phyloP scores from a whole-genome alignment of 2,329 filamentous ascomycete genomes.

The Domatiomyces globalis region DNA sequence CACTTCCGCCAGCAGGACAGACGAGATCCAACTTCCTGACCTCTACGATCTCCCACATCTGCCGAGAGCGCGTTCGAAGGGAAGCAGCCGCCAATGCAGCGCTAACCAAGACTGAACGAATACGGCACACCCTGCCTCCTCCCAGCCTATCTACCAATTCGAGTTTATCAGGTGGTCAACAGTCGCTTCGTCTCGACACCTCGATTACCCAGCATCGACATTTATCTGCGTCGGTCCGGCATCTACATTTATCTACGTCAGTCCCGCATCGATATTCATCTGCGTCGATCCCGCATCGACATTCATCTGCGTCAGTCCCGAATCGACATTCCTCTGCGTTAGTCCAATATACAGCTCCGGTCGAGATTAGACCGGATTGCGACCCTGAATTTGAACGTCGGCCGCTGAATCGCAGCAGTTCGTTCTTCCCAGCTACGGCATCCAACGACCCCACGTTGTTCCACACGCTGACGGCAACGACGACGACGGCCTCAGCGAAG shows the following conservation, averaged over 20 bases:
- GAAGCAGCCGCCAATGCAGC: slow-evolving; percentile 11
- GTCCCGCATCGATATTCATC: slow-evolving; percentile 3
- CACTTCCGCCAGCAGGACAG: slow-evolving; percentile 30
- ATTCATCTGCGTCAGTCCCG: slow-evolving; percentile 3
- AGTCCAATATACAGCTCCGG: slow-evolving; percentile 1
- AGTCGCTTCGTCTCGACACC: background rate
- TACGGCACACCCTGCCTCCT: background rate
- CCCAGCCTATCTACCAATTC: slow-evolving; percentile 9
- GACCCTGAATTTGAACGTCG: background rate
- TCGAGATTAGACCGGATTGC: slow-evolving; percentile 7
- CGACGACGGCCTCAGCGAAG: slow-evolving; percentile 12
- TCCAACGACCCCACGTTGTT: slow-evolving; percentile 13
- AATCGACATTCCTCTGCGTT: slow-evolving; percentile 8
- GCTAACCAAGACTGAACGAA: slow-evolving; percentile 3
- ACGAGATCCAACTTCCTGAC: slow-evolving; percentile 45
- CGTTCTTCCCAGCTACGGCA: slow-evolving; percentile 10
- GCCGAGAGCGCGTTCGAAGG: slow-evolving; percentile 32
- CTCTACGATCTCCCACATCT: slow-evolving; percentile 45
- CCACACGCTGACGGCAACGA: slow-evolving; percentile 11
- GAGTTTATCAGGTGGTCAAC: background rate
- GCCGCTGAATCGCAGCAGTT: background rate
- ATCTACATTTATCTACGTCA: slow-evolving; percentile 1
- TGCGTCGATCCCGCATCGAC: slow-evolving; percentile 9
- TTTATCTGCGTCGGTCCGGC: background rate
- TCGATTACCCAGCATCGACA: background rate